These are phyloP conservation scores for Pseudogymnoascus sp. DNA, from an alignment of 2,329 filamentous ascomycete genomes.

Conservation along the genomic window DNA sequence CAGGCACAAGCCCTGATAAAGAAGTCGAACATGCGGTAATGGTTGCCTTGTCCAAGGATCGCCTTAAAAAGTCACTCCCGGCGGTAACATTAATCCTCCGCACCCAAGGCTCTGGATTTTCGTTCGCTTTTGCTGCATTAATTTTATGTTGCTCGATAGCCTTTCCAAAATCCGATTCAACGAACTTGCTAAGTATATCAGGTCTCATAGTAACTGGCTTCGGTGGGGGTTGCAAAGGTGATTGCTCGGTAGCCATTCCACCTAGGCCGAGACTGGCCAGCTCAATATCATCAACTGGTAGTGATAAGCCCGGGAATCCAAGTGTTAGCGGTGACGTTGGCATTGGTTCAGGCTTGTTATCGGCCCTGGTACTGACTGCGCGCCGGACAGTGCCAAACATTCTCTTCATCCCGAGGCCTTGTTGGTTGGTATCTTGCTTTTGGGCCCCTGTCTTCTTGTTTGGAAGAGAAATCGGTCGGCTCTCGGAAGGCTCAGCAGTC, in stretches of 20 bases:
- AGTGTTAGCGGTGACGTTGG: constrained; percentile 29
- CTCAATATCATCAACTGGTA: constrained; percentile 4
- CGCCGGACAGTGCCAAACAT: constrained; percentile 80
- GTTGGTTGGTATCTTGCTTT: constrained; percentile 52
- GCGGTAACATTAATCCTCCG: constrained; percentile 7
- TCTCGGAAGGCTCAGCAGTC: constrained; percentile 46
- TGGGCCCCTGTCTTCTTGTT: constrained; percentile 31
- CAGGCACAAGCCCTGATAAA: background rate
- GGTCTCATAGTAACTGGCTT: constrained; percentile 7
- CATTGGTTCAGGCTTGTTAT: constrained; percentile 10
- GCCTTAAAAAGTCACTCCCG: constrained; percentile 2
- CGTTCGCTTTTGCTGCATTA: background rate
- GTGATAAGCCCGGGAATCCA: constrained; percentile 46
- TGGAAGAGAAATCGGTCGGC: constrained; percentile 48
- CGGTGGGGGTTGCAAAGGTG: background rate
- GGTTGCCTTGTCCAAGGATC: background rate
- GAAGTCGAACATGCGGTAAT: background rate
- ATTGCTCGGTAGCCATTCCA: background rate
- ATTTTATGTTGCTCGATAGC: constrained; percentile 7
- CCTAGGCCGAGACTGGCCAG: background rate
- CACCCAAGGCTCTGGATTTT: background rate
- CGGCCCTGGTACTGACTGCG: constrained; percentile 56
- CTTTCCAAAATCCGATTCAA: constrained; percentile 2
- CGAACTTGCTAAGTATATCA: constrained; percentile 4
- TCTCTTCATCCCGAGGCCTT: constrained; percentile 71